Evolutionary conservation across 805 yeast species (phyloP).

Genomic region (Nakazawaea peltata): DNA sequence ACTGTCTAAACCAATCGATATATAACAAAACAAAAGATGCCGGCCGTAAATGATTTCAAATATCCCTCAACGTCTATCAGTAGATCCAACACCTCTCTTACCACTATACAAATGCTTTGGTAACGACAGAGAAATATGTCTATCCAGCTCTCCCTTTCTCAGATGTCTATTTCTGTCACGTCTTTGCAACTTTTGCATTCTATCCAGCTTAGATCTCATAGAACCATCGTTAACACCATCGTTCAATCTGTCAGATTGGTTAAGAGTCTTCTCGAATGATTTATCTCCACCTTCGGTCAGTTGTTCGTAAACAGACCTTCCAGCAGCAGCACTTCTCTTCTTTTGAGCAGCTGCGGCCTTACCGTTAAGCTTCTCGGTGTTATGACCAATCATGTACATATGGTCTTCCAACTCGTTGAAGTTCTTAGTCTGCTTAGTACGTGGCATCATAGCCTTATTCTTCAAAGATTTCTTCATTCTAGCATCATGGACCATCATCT

Average conservation of each 20-base stretch:
- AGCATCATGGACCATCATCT: constrained; percentile 84
- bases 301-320: constrained; percentile 69
- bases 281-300: constrained; percentile 13
- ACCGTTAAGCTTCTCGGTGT: constrained; percentile 57
- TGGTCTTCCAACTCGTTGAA: constrained; percentile 79
- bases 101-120: constrained; percentile 96
- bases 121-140: constrained; percentile 75
- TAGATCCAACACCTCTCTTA: constrained; percentile 92
- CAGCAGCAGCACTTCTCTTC: constrained; percentile 45
- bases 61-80: constrained; percentile 65
- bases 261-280: constrained; percentile 29
- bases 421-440: constrained; percentile 76
- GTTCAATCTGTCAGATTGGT: constrained; percentile 72
- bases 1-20: no score
- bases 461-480: constrained; percentile 81
- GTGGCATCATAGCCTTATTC: constrained; percentile 83
- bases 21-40: no score
- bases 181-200: constrained; percentile 83
- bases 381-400: constrained; percentile 86
- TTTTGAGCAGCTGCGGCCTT: constrained; percentile 30
- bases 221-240: constrained; percentile 85
- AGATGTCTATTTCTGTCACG: constrained; percentile 90
- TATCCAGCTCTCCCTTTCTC: constrained; percentile 92
- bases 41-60: no score
- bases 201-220: constrained; percentile 74